These are phyloP conservation scores for Sclerotinia nivalis DNA, from an alignment of 2,329 filamentous ascomycete species.

Conservation along the genomic window DNA sequence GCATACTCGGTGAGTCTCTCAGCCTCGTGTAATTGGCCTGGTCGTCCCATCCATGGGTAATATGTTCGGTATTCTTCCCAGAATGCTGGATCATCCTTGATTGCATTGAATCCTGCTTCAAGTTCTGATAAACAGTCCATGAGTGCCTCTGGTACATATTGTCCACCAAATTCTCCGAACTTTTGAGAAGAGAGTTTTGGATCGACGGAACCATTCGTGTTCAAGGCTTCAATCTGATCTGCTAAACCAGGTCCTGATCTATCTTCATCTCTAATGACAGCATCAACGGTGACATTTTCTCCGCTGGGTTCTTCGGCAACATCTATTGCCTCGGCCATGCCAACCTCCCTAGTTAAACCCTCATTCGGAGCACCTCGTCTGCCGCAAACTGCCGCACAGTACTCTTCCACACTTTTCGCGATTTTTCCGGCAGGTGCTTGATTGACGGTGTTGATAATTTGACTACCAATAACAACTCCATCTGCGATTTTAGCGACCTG, in stretches of 20 bases:
- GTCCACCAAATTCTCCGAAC: conserved; percentile 94
- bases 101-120: conserved; percentile 85
- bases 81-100: conserved; percentile 84
- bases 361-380: conserved; percentile 47
- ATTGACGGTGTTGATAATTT: conserved; percentile 82
- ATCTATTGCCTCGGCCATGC: conserved; percentile 67
- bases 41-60: conserved; percentile 96
- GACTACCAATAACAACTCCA: conserved; percentile 93
- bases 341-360: conserved; percentile 60
- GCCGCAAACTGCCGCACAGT: conserved; percentile 73
- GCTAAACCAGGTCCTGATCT: conserved; percentile 35
- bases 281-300: conserved; percentile 64
- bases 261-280: conserved; percentile 54
- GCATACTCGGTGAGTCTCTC: conserved; percentile 85
- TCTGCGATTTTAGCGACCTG: conserved; percentile 83
- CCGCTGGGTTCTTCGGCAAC: conserved; percentile 60
- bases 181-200: conserved; percentile 70
- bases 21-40: conserved; percentile 86
- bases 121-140: conserved; percentile 96
- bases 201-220: conserved; percentile 50
- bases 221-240: conserved; percentile 69
- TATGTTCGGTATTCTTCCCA: conserved; percentile 97
- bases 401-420: conserved; percentile 77
- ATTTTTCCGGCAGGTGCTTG: conserved; percentile 66
- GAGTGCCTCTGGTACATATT: conserved; percentile 95